phyloP scores from a whole-genome alignment of 202 grass and related monocot genomes.

The Brachypodium distachyon region DNA sequence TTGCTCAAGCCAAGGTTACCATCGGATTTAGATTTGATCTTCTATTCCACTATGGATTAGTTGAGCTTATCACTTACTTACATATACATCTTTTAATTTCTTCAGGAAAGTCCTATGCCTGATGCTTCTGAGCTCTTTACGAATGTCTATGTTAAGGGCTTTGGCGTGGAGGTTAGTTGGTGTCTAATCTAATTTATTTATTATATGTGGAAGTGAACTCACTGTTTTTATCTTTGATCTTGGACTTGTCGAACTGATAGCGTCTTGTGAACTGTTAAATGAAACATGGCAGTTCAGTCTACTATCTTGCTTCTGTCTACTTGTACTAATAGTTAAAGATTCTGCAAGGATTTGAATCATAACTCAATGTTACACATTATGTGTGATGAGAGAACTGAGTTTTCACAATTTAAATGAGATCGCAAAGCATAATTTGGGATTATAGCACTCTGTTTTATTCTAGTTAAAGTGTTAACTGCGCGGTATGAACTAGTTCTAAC shows the following conservation, averaged over 20 bases:
- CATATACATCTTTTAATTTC: conserved; percentile 15
- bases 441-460: too few species aligned
- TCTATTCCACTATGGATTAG: neutral
- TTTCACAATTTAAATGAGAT: too few species aligned
- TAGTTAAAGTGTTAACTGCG: too few species aligned
- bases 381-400: neutral
- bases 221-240: neutral
- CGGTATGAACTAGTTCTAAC: neutral
- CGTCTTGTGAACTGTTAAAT: neutral
- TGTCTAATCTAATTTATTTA: neutral
- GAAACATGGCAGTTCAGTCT: neutral
- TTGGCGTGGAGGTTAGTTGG: conserved; percentile 57
- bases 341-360: neutral
- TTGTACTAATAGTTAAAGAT: neutral
- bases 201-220: neutral
- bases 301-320: neutral
- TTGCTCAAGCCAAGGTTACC: conserved; percentile 82
- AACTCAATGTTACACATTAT: neutral
- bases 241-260: neutral
- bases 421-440: too few species aligned
- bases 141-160: conserved; percentile 85
- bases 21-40: conserved; percentile 5
- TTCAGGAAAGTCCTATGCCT: conserved; percentile 89
- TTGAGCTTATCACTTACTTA: conserved; percentile 26
- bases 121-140: conserved; percentile 85